Conservation (phyloP, 768 basidiomycete species). For the Clitopilus passeckerianus region DNA sequence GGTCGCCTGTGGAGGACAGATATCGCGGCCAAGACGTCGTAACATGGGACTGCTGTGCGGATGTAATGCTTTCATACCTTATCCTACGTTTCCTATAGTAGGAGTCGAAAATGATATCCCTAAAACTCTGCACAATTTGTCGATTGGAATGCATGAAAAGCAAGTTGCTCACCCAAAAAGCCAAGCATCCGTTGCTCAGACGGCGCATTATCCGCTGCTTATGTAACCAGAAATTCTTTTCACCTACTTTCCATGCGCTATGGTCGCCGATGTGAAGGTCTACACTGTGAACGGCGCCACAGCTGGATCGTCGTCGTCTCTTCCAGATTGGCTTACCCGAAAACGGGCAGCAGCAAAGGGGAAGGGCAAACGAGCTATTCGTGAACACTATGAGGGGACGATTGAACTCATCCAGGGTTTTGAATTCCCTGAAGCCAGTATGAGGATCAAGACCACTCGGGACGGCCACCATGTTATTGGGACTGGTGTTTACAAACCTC, state of each 20-base stretch:
- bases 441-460: slow-evolving; percentile 82
- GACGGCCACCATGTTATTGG: slow-evolving; percentile 93
- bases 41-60: neutral
- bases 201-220: neutral
- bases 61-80: neutral
- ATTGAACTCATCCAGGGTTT: slow-evolving; percentile 94
- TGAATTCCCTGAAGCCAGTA: slow-evolving; percentile 96
- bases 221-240: neutral
- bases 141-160: no score
- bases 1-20: neutral
- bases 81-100: neutral
- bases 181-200: neutral
- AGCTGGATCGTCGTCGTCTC: slow-evolving; percentile 80
- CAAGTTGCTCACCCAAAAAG: no score
- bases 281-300: slow-evolving; percentile 96
- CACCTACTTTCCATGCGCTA: neutral
- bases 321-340: slow-evolving; percentile 91
- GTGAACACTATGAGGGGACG: slow-evolving; percentile 77
- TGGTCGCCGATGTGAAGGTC: slow-evolving; percentile 56
- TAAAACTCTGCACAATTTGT: neutral
- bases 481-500: slow-evolving; percentile 97
- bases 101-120: neutral
- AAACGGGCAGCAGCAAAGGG: slow-evolving; percentile 58
- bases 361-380: slow-evolving; percentile 59
- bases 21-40: neutral